Evolutionary conservation across 495 filamentous ascomycete genomes (phyloP), one percentile per base, ranked within the genome.

Genomic region (Mytilinidion resinicola): DNA sequence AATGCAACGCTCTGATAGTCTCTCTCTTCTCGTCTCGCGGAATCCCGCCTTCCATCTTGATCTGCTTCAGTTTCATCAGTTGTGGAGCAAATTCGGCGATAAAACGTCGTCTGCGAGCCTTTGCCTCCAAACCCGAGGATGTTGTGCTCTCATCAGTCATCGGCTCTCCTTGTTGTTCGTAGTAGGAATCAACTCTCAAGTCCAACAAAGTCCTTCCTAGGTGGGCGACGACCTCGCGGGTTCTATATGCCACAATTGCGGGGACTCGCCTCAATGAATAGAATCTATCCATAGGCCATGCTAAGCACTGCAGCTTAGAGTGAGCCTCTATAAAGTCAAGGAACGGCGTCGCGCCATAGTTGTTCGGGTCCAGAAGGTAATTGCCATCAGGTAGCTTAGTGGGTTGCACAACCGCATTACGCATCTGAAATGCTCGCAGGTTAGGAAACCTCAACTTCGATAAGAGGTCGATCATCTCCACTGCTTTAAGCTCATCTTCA

Each of bases 11-110:
- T 8, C 70, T 66, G n/a, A 72, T 30, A 10, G 60, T 64, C 63
- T 72, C 70, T 33, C 70, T 61, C 44, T 65, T 63, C 52, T 72
- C 70, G 52, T 72, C 70, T 4, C 70, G 64, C 6, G 70, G 68
- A 15, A 72, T 60, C 10, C 66, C 66, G n/a, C 70, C 70, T 62
- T 72, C 70, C 12, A 72, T 60, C 53, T 72, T 72, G 53, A 72
- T 65, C 33, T 58, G 59, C 35, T 65, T 52, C 4, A 72, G 41
- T n/a, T 67, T 66, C 1, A 12, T 63, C 68, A 72, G 67, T 19
- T 59, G 61, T 8, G 64, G 37, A 7, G 68, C 68, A 44, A 72
- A 72, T n/a, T 65, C 53, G 43, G 50, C 38, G 46, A 72, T 69
- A 57, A 72, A 72, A 6, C 55, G 43, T 37, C 68, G 57, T 4